A percentile compares a stretch with the other conserved stretches of the same genome.
These are phyloP conservation scores for Fusarium xyrophilum DNA, from an alignment of 2,329 filamentous ascomycete species.

Conservation along the genomic window DNA sequence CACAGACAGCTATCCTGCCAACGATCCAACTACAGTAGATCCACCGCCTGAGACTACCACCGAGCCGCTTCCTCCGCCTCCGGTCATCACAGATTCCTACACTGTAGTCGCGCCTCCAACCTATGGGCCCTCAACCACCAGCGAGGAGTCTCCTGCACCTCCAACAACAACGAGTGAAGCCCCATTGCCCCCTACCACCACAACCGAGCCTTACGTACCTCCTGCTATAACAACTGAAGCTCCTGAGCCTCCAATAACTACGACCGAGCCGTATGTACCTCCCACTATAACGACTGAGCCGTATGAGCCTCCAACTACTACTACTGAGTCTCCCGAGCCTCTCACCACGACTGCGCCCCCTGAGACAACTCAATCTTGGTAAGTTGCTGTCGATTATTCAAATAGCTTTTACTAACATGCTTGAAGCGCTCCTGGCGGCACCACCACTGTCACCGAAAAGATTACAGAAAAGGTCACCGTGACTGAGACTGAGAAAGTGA, in stretches of 20 bases:
- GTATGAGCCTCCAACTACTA: background rate
- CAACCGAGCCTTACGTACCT: background rate
- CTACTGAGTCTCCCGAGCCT: background rate
- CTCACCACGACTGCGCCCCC: slow-evolving; percentile 1
- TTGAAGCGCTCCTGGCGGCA: slow-evolving; percentile 3
- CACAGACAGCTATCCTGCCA: background rate
- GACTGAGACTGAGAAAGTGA: background rate
- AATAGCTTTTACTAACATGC: background rate
- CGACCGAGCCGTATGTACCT: background rate
- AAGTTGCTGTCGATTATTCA: background rate
- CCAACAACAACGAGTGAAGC: background rate
- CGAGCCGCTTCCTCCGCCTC: background rate
- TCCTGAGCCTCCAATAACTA: background rate
- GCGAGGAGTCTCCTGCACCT: background rate
- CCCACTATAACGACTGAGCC: background rate
- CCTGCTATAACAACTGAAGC: slow-evolving; percentile 3
- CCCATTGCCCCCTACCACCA: background rate
- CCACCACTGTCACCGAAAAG: background rate
- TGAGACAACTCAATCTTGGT: slow-evolving; percentile 15
- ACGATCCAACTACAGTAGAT: background rate
- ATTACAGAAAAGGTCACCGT: slow-evolving; percentile 6
- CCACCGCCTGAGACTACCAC: background rate
- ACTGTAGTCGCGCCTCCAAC: background rate
- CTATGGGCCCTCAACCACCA: slow-evolving; percentile 1
- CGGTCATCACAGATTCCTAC: background rate